Percentiles rank a stretch among this genome's conserved stretches.
Evolutionary conservation across 345 rosid genomes (phyloP).

Genomic region (Brassica carinata): DNA sequence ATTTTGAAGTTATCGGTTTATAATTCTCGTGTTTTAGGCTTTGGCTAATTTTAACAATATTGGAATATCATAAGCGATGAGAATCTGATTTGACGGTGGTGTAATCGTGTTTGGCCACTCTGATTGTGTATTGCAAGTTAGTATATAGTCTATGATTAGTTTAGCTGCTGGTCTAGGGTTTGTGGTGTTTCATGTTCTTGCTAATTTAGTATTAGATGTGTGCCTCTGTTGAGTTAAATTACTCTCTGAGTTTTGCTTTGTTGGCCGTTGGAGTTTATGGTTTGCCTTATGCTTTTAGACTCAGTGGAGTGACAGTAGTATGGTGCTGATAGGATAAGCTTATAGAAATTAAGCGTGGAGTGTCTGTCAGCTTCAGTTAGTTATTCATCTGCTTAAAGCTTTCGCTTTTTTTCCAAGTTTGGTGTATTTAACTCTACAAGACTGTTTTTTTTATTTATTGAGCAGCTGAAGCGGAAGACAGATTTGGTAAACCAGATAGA

Average conservation of each 20-base stretch:
- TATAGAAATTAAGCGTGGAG: not conserved
- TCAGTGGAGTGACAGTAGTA: slow-evolving; percentile 12
- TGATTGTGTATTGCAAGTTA: slow-evolving; percentile 28
- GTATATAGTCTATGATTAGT: not conserved
- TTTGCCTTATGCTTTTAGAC: slow-evolving; percentile 6
- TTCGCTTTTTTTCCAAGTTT: slow-evolving; percentile 4
- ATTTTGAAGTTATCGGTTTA: not conserved
- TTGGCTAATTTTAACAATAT: no score
- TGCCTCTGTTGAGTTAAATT: not conserved
- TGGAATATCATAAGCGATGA: not conserved
- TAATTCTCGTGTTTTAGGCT: not conserved
- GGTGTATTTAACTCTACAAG: slow-evolving; percentile 23
- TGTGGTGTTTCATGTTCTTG: slow-evolving; percentile 12
- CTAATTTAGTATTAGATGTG: slow-evolving; percentile 10
- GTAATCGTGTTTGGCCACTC: not conserved
- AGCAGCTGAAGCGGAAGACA: slow-evolving; percentile 78
- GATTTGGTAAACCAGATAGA: slow-evolving; percentile 57
- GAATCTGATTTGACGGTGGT: slow-evolving; percentile 36
- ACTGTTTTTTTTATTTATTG: slow-evolving; percentile 25
- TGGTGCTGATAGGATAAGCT: not conserved
- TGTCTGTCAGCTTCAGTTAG: slow-evolving; percentile 1
- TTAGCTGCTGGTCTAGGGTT: slow-evolving; percentile 33
- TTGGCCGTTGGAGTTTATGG: not conserved
- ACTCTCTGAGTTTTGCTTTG: not conserved
- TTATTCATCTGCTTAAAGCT: not conserved